These are phyloP conservation scores for Meyerozyma carpophila DNA, from an alignment of 1,139 yeast genomes.

Conservation along the genomic window DNA sequence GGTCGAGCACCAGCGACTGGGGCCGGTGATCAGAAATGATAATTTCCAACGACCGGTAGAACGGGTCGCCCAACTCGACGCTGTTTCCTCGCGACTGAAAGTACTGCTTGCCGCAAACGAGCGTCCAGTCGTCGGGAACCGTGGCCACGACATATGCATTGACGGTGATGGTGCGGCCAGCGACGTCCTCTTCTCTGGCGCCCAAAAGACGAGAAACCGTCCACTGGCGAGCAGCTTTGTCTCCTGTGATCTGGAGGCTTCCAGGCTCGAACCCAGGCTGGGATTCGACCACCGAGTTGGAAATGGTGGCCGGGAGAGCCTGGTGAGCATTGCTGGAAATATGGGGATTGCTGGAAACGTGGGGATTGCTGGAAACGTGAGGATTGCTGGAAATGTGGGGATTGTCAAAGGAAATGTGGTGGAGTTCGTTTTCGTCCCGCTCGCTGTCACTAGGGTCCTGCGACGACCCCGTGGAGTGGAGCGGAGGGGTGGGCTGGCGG, in stretches of 20 bases:
- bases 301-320: not conserved
- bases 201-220: not conserved
- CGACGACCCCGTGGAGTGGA: not conserved
- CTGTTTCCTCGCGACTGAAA: slow-evolving; percentile 4
- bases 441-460: slow-evolving; percentile 1
- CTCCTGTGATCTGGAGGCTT: too few relatives aligned
- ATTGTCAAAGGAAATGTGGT: not conserved
- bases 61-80: slow-evolving; percentile 19
- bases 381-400: too few relatives aligned
- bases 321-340: not conserved
- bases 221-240: not conserved
- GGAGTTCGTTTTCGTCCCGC: not conserved
- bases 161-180: slow-evolving; percentile 13
- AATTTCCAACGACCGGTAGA: slow-evolving; percentile 17
- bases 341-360: too few relatives aligned
- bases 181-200: slow-evolving; percentile 5
- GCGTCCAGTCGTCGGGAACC: slow-evolving; percentile 19
- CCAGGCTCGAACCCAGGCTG: not conserved
- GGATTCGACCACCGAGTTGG: not conserved
- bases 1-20: slow-evolving; percentile 6
- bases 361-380: not conserved
- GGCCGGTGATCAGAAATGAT: slow-evolving; percentile 12
- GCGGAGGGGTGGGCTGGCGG: not conserved
- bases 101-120: slow-evolving; percentile 22
- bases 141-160: slow-evolving; percentile 16